These are phyloP conservation scores for Diaporthe ampelina DNA, from an alignment of 2,329 filamentous ascomycete genomes.

Conservation along the genomic window DNA sequence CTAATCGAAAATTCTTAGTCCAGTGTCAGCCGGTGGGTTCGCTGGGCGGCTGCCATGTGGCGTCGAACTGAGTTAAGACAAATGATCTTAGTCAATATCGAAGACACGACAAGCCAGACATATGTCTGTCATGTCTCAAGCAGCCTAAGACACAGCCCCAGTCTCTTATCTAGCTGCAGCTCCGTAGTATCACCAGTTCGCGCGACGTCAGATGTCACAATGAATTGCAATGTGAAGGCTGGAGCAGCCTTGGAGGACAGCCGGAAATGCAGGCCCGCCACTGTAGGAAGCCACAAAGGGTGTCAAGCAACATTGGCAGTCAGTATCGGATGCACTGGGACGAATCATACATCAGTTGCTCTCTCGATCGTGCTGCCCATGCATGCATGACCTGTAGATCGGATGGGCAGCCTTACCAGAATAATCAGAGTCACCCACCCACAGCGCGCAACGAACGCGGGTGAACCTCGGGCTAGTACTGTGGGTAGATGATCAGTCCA, in stretches of 20 bases:
- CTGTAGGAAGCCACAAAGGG: constrained; percentile 1
- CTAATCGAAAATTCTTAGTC: background rate
- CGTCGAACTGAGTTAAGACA: constrained; percentile 32
- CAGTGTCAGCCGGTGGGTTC: background rate
- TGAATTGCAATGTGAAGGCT: background rate
- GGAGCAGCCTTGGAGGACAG: background rate
- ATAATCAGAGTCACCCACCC: background rate
- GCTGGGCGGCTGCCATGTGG: constrained; percentile 22
- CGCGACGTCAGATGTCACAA: background rate
- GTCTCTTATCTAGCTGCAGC: constrained; percentile 12
- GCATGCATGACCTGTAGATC: constrained; percentile 35
- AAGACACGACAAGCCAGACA: constrained; percentile 36
- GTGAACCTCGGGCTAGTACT: constrained; percentile 16
- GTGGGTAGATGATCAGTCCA: constrained; percentile 14
- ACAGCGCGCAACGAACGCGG: constrained; percentile 19
- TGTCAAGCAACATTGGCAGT: constrained; percentile 16
- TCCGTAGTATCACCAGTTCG: constrained; percentile 8
- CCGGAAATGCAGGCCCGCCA: background rate
- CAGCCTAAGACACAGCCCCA: background rate
- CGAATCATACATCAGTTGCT: constrained; percentile 22
- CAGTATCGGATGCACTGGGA: constrained; percentile 15
- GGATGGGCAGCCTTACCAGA: constrained; percentile 29
- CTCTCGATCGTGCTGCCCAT: constrained; percentile 16
- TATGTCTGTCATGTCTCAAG: constrained; percentile 34
- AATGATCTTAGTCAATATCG: constrained; percentile 39